A percentile compares a stretch with the other conserved stretches of the same genome.
Evolutionary conservation across 768 basidiomycete species (phyloP).

Genomic region (Lactarius tabidus): DNA sequence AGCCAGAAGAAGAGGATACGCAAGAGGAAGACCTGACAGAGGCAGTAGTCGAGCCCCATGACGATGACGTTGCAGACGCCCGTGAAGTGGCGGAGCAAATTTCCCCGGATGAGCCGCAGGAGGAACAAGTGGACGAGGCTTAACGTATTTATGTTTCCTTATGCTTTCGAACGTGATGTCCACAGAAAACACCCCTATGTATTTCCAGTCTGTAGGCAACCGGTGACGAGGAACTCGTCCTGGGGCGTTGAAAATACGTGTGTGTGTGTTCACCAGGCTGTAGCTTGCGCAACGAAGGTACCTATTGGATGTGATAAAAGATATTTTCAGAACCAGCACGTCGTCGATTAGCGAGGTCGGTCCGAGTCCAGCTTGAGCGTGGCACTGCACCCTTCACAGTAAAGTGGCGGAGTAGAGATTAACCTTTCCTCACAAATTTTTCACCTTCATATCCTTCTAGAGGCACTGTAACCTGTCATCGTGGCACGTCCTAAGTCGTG

Average conservation of each 20-base stretch:
- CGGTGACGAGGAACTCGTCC: neutral
- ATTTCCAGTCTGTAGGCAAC: neutral
- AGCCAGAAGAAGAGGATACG: constrained; percentile 18
- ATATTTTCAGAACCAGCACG: no score
- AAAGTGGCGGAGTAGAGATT: no score
- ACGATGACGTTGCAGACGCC: constrained; percentile 16
- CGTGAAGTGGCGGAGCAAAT: constrained; percentile 22
- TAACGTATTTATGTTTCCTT: constrained; percentile 23
- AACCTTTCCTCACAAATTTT: no score
- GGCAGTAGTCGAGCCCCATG: constrained; percentile 13
- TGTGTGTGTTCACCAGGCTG: no score
- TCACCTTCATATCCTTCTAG: no score
- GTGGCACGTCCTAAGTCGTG: no score
- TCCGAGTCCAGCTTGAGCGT: no score
- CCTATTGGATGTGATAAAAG: no score
- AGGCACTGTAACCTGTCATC: no score
- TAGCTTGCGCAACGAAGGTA: no score
- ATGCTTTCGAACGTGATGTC: neutral
- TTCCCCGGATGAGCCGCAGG: constrained; percentile 5
- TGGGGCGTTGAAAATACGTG: neutral
- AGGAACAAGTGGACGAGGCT: constrained; percentile 1
- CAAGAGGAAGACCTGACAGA: constrained; percentile 25
- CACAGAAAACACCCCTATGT: constrained; percentile 7
- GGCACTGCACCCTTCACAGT: no score
- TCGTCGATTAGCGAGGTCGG: no score